These are phyloP conservation scores for Ascochyta lentis DNA, from an alignment of 2,329 filamentous ascomycete genomes.

Conservation along the genomic window DNA sequence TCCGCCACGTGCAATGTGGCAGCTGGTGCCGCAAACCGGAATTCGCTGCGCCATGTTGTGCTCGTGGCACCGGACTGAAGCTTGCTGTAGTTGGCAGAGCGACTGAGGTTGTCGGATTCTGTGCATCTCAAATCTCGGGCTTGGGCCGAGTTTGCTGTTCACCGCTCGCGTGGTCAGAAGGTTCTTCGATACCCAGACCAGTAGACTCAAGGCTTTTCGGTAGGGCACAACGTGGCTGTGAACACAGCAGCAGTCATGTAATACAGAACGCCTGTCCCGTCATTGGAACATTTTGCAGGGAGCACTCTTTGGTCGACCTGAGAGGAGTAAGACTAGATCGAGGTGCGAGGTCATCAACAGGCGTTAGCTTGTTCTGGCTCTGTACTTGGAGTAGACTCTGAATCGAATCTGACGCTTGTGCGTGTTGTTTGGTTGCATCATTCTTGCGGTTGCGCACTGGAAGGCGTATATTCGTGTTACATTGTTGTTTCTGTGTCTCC, in stretches of 20 bases:
- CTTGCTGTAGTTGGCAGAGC: not conserved
- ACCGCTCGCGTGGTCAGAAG: not conserved
- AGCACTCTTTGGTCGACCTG: not conserved
- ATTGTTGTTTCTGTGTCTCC: not conserved
- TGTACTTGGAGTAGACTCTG: not conserved
- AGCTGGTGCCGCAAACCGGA: constrained; percentile 3
- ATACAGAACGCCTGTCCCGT: constrained; percentile 4
- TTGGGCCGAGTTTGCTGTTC: no score
- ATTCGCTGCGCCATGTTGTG: not conserved
- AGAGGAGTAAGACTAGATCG: not conserved
- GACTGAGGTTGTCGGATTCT: no score
- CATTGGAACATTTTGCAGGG: not conserved
- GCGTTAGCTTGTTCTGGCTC: not conserved
- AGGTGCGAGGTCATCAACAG: not conserved
- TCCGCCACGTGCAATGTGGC: constrained; percentile 19
- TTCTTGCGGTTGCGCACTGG: no score
- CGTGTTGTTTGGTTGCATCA: not conserved
- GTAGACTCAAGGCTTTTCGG: not conserved
- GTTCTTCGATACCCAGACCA: not conserved
- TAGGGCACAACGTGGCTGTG: constrained; percentile 26
- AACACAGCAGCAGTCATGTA: constrained; percentile 17
- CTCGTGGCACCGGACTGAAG: not conserved
- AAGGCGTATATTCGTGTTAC: no score
- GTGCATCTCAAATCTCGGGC: no score
- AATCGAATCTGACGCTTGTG: not conserved